Evolutionary conservation across 805 yeast species (phyloP).

Genomic region (Kodamaea neixiangensis): DNA sequence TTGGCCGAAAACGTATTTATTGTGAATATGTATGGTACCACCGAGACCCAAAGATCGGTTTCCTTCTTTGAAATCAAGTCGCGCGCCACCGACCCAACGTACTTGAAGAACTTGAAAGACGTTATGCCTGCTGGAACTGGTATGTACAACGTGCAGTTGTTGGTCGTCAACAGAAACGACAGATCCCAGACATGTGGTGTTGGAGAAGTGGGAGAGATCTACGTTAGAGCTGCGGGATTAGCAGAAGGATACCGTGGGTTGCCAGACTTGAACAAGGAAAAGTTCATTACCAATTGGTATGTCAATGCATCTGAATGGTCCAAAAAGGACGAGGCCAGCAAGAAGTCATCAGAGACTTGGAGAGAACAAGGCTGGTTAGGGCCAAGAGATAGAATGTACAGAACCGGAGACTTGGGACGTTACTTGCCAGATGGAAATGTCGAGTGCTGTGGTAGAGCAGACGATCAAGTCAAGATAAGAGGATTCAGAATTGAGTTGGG

Average conservation of each 20-base stretch:
- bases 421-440: conserved; percentile 96
- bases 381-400: conserved; percentile 91
- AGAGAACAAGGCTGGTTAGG: conserved; percentile 79
- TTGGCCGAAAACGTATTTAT: conserved; percentile 87
- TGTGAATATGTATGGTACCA: conserved; percentile 98
- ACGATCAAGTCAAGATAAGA: conserved; percentile 96
- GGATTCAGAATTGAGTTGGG: conserved; percentile 99
- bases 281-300: conserved; percentile 92
- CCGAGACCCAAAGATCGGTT: conserved; percentile 98
- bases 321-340: conserved; percentile 49
- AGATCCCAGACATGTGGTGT: conserved; percentile 92
- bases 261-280: conserved; percentile 84
- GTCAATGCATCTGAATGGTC: conserved; percentile 66
- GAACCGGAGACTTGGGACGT: conserved; percentile 97
- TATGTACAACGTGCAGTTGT: conserved; percentile 90
- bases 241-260: conserved; percentile 95
- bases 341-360: conserved; percentile 58
- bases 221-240: conserved; percentile 96
- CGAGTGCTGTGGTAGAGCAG: conserved; percentile 98
- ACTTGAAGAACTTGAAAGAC: conserved; percentile 83
- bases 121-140: conserved; percentile 99
- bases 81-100: conserved; percentile 64
- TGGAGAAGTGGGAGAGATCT: conserved; percentile 98
- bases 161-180: conserved; percentile 91
- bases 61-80: conserved; percentile 89